Evolutionary conservation across 768 basidiomycete species (phyloP), one percentile per base, ranked within the genome.

Genomic region (Suillus clintonianus): DNA sequence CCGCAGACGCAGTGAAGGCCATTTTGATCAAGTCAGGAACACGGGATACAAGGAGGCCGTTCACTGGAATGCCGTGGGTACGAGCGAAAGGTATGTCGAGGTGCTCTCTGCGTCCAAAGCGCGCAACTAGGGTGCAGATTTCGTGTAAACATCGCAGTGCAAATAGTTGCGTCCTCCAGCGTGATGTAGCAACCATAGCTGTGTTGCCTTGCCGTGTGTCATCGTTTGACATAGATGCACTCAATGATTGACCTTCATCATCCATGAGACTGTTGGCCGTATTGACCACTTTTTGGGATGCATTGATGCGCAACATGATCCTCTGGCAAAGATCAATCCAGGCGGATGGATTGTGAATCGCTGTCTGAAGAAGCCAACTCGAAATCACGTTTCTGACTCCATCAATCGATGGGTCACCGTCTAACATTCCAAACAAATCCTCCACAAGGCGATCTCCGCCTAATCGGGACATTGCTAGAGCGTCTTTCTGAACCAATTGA

Each of bases 301-400:
- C 93, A 5, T 94, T 95, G 13, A 95, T 96, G 11, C 93, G 85
- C 7, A 93, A 89, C 95, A 99, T 98, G 72, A 99, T 99, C 30
- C 95, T 83, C 75, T 98, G 97, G 70, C 97, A 99, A 1, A 99
- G 83, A 71, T 96, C 95, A 62, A 99, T 97, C 97, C 97, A 99
- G 1, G 96, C 97, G 0, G 92, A 95, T 0, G 97, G 97, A 65
- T 95, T 93, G 62, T 92, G 86, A 22, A 92, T 83, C 1, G 94
- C 96, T 0, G 97, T 99, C 75, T 99, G 97, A 66, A 91, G 87
- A 8, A 99, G 81, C 97, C 97, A 99, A 67, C 91, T 94, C 14
- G 86, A 81, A 68, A 99, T 99, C 63, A 98, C 95, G 65, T 94
- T 91, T 36, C 92, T 83, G 27, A 99, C 95, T 5, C 97, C 97